Percentiles rank a stretch among this genome's conserved stretches.
These are phyloP conservation scores for Kingdonia uniflora DNA, from an alignment of 164 flowering plant species.

Conservation along the genomic window DNA sequence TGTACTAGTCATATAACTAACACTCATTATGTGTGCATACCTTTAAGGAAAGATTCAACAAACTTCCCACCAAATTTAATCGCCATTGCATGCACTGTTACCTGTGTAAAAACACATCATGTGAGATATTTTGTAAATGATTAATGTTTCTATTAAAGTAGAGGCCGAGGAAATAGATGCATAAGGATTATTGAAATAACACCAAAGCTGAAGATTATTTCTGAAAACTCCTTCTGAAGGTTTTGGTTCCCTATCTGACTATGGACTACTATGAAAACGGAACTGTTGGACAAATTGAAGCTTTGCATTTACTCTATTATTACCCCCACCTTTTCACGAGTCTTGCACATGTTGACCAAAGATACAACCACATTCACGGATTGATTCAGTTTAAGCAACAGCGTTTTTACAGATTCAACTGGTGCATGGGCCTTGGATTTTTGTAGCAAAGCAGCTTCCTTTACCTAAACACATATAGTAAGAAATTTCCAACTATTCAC, in stretches of 20 bases:
- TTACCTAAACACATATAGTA: conserved; percentile 34
- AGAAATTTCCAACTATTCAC: neutral
- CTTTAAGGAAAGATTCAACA: conserved; percentile 73
- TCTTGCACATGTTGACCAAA: conserved; percentile 58
- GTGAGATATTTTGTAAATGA: too few relatives aligned
- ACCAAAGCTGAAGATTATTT: too few relatives aligned
- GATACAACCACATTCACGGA: conserved; percentile 65
- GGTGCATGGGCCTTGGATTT: conserved; percentile 29
- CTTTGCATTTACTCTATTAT: too few relatives aligned
- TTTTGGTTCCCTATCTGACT: too few relatives aligned
- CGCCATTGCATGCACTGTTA: conserved; percentile 59
- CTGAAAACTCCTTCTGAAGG: too few relatives aligned
- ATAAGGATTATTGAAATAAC: too few relatives aligned
- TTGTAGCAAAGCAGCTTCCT: conserved; percentile 30
- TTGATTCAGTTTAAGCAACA: conserved; percentile 34
- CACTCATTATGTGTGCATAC: conserved; percentile 20
- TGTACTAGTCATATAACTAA: neutral
- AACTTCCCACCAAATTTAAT: conserved; percentile 80
- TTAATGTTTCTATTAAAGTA: too few relatives aligned
- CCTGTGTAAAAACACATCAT: conserved; percentile 24
- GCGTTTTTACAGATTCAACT: conserved; percentile 26
- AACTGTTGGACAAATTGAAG: too few relatives aligned
- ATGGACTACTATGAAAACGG: too few relatives aligned
- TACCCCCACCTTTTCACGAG: conserved; percentile 63
- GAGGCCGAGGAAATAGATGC: too few relatives aligned